Percentiles rank a stretch among this genome's conserved stretches.
Conservation (phyloP, 352 stramenopile genomes). For the Pythium oligandrum region DNA sequence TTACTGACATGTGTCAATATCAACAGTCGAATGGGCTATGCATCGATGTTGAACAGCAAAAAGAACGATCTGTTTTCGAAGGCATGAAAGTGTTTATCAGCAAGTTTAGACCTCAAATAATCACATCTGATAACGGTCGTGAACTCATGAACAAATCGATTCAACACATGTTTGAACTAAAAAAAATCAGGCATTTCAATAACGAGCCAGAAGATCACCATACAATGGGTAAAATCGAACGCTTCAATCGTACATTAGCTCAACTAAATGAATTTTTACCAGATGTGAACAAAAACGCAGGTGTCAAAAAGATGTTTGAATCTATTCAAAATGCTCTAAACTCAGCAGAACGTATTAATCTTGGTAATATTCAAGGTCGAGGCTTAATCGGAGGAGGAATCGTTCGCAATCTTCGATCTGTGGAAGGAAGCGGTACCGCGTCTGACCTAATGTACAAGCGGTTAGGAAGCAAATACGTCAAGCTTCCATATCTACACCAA, state of each 20-base stretch:
- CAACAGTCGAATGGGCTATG: constrained; percentile 30
- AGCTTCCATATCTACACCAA: too few species aligned
- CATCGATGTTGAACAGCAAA: constrained; percentile 28
- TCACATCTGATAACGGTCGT: constrained; percentile 31
- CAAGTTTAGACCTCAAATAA: constrained; percentile 19
- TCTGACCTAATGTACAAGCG: too few species aligned
- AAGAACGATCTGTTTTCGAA: constrained; percentile 24
- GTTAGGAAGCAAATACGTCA: too few species aligned
- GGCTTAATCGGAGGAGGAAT: too few species aligned
- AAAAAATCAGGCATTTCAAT: too few species aligned
- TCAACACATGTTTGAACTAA: constrained; percentile 25
- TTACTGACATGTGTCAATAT: constrained; percentile 34
- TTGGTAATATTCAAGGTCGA: too few species aligned
- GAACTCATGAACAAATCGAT: constrained; percentile 30
- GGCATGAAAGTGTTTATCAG: constrained; percentile 22
- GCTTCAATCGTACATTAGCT: constrained; percentile 32
- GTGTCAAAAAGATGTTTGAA: too few species aligned
- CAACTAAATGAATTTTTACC: too few species aligned
- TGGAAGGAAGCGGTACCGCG: constrained; percentile 10
- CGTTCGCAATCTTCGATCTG: too few species aligned
- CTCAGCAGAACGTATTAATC: too few species aligned
- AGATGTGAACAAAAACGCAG: too few species aligned
- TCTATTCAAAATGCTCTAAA: too few species aligned
- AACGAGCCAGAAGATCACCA: constrained; percentile 29
- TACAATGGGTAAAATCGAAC: constrained; percentile 38